Base-by-base conservation (phyloP, 345 rosid genomes). In the Eutrema heterophyllum region DNA sequence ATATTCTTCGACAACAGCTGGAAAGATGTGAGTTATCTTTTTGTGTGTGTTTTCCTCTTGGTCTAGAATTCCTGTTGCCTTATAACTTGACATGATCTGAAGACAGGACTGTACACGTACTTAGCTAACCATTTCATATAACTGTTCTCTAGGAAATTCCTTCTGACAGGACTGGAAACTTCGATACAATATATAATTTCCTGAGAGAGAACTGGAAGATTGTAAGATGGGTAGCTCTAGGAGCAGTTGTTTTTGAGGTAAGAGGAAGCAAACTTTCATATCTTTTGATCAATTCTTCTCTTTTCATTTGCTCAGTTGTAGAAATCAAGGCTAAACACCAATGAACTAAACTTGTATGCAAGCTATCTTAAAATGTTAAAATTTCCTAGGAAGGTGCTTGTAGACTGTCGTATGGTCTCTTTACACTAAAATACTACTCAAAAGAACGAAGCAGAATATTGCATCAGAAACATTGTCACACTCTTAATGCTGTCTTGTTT, bases 191-290 rank as follows among this genome's bases (percentile, higher is more conserved):
- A 80, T 95, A 85, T 63, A 80, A 76, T 41, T 95, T 92, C 79
- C 82, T 95, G 81, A 75, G 84, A 81, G 94, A 86, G 66, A 80
- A 92, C 66, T 95, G 99, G 99, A 80, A 43, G 60, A 85, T 89
- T 62, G 83, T 78, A 68, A 89, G 77, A 84, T 95, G 99, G 99
- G 93, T 86, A 39, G 99, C 98, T 65, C 96, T 95, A 63, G 99
- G 94, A 60, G 72, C 86, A 33, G 90, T 92, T 78, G 35, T 87
- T 58, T 86, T 95, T 74, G 96, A 95, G 98, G 99, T 89, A 83
- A 79, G 83, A 44, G 52, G 53, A 58, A 58, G 21, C 70, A 26
- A 50, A 60, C 9, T 33, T 49, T 29, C 15, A 44, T 2, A 54
- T 33, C 7, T 35, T 66, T 6, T 48, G 14, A 56, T 39, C 4